These are phyloP conservation scores for Amaranthus hypochondriacus DNA, from an alignment of 148 eudicot species.

Conservation along the genomic window DNA sequence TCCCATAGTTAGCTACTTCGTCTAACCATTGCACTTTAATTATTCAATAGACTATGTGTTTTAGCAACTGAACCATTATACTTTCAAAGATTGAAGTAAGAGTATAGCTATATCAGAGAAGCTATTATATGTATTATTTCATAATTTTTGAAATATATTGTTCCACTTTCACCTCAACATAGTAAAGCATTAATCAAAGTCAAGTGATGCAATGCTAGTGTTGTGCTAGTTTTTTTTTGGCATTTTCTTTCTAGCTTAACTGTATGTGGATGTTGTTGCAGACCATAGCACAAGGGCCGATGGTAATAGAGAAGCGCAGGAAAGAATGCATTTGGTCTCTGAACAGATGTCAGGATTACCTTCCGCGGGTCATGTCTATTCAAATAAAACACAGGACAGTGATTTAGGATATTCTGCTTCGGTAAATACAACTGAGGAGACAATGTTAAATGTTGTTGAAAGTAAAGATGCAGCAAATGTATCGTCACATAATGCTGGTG, in stretches of 20 bases:
- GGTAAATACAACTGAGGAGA: slow-evolving; percentile 32
- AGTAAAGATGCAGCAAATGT: slow-evolving; percentile 28
- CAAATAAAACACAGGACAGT: slow-evolving; percentile 31
- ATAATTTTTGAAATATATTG: background rate
- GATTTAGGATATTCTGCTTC: slow-evolving; percentile 31
- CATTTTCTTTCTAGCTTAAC: slow-evolving; percentile 15
- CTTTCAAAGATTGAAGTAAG: background rate
- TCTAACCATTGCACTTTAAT: background rate
- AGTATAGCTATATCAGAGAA: background rate
- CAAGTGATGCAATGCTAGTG: background rate
- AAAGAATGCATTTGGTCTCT: slow-evolving; percentile 43
- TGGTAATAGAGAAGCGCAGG: slow-evolving; percentile 36
- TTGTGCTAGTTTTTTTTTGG: background rate
- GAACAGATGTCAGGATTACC: slow-evolving; percentile 24
- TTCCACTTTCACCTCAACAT: background rate
- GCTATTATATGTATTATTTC: background rate
- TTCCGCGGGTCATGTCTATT: slow-evolving; percentile 26
- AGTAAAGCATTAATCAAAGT: background rate
- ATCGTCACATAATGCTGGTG: slow-evolving; percentile 33
- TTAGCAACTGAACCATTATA: background rate
- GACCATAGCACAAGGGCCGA: slow-evolving; percentile 29
- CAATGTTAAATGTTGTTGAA: slow-evolving; percentile 31
- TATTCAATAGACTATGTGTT: background rate
- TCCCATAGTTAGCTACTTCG: background rate
- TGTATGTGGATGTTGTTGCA: slow-evolving; percentile 12